These are phyloP conservation scores for Eimeria acervulina DNA, from an alignment of 169 alveolate species.

Conservation along the genomic window DNA sequence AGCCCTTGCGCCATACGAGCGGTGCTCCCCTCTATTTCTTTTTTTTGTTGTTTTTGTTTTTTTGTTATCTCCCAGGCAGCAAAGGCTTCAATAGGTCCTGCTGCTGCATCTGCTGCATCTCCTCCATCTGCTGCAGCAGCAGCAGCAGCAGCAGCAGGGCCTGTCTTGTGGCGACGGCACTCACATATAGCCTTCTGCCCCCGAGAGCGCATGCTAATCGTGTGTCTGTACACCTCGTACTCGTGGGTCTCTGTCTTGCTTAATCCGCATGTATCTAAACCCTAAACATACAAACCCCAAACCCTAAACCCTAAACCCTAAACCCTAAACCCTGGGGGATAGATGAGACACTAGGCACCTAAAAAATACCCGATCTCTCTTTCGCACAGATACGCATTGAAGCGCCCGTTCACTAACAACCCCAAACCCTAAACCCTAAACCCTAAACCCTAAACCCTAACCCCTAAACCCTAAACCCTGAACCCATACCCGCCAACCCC, in stretches of 20 bases:
- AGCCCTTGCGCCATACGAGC: slow-evolving; percentile 40
- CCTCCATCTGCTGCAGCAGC: slow-evolving; percentile 5
- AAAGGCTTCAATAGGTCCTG: slow-evolving; percentile 66
- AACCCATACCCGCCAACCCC: neutral
- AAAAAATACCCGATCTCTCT: neutral
- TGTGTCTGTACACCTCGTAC: slow-evolving; percentile 58
- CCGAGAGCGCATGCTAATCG: neutral
- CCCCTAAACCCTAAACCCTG: neutral
- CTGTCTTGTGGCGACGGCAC: slow-evolving; percentile 64
- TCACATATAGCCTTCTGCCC: slow-evolving; percentile 73
- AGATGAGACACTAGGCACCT: too few species aligned
- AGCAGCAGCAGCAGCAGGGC: slow-evolving; percentile 13
- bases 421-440: neutral
- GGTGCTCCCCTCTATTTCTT: slow-evolving; percentile 22
- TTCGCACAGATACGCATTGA: too few species aligned
- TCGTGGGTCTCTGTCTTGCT: slow-evolving; percentile 69
- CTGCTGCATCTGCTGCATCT: neutral
- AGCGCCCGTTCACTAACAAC: too few species aligned
- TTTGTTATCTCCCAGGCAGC: slow-evolving; percentile 60
- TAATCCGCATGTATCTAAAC: slow-evolving; percentile 70
- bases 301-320: slow-evolving; percentile 26
- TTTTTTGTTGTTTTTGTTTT: slow-evolving; percentile 4
- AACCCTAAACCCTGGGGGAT: neutral
- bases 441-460: too few species aligned
- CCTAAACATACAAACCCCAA: slow-evolving; percentile 14